Conservation (phyloP, 139 green algal genomes). For the Picochlorum sp. region DNA sequence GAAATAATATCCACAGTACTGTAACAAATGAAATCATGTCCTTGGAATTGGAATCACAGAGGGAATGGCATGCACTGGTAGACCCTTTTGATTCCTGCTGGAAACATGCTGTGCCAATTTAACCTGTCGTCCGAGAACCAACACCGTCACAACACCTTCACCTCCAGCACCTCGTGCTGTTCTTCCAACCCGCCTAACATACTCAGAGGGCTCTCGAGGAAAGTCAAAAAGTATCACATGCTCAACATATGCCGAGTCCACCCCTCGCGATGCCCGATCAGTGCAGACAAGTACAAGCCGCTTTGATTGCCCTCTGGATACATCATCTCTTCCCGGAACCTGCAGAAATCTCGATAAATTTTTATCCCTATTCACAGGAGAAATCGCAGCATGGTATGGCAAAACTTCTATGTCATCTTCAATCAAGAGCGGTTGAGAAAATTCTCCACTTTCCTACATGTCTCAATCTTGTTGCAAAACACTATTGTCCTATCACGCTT, state of each 20-base stretch:
- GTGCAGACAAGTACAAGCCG: constrained; percentile 64
- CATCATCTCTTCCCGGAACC: constrained; percentile 5
- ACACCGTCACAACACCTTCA: constrained; percentile 57
- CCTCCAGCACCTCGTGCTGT: constrained; percentile 75
- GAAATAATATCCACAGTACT: background rate
- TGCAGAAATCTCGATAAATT: constrained; percentile 58
- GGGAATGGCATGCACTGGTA: constrained; percentile 61
- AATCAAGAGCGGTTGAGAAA: constrained; percentile 47
- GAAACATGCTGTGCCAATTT: constrained; percentile 63
- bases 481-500: constrained; percentile 43
- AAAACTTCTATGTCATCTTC: constrained; percentile 37
- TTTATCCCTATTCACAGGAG: constrained; percentile 30
- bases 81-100: constrained; percentile 51
- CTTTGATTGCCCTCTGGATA: background rate
- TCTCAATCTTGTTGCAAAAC: constrained; percentile 92
- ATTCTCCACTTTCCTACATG: constrained; percentile 84
- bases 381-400: constrained; percentile 78
- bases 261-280: constrained; percentile 61
- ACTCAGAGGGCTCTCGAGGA: constrained; percentile 87
- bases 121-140: constrained; percentile 81
- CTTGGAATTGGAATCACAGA: constrained; percentile 8
- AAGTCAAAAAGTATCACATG: constrained; percentile 97
- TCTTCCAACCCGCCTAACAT: constrained; percentile 80
- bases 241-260: constrained; percentile 54
- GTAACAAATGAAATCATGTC: background rate